These are phyloP conservation scores for Jackrogersella multiformis DNA, from an alignment of 495 filamentous ascomycete genomes.

Conservation along the genomic window DNA sequence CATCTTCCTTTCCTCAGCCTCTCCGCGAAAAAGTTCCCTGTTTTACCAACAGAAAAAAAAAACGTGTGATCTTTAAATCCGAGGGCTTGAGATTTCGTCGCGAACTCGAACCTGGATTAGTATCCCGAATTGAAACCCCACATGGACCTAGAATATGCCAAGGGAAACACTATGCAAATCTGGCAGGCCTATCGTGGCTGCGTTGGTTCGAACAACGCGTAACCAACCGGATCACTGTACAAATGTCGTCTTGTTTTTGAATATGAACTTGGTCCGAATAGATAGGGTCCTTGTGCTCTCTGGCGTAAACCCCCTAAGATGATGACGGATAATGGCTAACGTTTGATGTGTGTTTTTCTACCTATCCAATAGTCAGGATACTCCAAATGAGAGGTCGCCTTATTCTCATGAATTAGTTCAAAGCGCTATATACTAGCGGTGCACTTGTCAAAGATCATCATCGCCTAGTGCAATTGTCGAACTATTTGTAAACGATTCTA, in stretches of 20 bases:
- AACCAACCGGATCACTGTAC: slow-evolving; percentile 1
- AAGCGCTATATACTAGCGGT: neutral
- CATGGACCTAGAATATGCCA: neutral
- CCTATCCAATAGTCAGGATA: slow-evolving; percentile 2
- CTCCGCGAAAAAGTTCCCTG: neutral
- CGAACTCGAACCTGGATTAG: neutral
- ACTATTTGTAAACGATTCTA: neutral
- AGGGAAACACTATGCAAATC: slow-evolving; percentile 3
- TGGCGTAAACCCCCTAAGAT: neutral
- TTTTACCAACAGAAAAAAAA: neutral
- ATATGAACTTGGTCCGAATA: too few relatives aligned
- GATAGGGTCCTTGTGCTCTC: neutral
- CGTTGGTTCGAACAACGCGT: slow-evolving; percentile 2
- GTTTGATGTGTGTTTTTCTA: neutral
- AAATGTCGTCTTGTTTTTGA: neutral
- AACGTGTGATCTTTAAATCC: slow-evolving; percentile 3
- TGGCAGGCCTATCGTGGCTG: neutral
- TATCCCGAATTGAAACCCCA: neutral
- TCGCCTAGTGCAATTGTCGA: slow-evolving; percentile 7
- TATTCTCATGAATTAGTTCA: neutral
- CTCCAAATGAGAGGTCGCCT: neutral
- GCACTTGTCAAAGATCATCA: neutral
- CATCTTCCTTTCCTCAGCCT: neutral
- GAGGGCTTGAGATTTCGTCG: neutral
- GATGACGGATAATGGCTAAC: neutral